Conservation (phyloP, 495 filamentous ascomycete genomes). For the Penicillium canescens region DNA sequence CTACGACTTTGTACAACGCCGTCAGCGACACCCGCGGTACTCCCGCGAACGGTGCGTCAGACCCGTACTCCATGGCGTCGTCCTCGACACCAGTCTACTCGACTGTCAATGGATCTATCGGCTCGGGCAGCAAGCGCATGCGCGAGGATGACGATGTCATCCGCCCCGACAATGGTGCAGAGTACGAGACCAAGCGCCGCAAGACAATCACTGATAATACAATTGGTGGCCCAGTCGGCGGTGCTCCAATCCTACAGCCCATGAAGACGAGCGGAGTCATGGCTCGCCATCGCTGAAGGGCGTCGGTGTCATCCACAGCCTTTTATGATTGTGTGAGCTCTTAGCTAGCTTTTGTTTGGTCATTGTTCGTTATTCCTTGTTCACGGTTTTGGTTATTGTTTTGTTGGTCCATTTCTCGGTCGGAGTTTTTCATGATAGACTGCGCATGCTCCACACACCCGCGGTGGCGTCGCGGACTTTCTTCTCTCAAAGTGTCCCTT, state of each 20-base stretch:
- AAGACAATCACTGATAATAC: slow-evolving; percentile 72
- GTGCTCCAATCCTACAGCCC: slow-evolving; percentile 41
- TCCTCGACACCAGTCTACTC: slow-evolving; percentile 57
- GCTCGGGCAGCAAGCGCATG: slow-evolving; percentile 71
- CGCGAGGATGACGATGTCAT: slow-evolving; percentile 75
- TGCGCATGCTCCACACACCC: slow-evolving; percentile 4
- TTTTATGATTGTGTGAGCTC: not conserved
- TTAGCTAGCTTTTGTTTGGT: slow-evolving; percentile 3
- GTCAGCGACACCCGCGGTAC: slow-evolving; percentile 81
- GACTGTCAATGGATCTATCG: slow-evolving; percentile 63
- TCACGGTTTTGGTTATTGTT: not conserved
- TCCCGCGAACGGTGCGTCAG: slow-evolving; percentile 64
- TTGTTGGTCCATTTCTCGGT: slow-evolving; percentile 4
- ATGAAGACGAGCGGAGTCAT: slow-evolving; percentile 46
- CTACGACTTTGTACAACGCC: slow-evolving; percentile 85
- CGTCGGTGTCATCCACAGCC: not conserved
- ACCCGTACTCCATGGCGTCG: slow-evolving; percentile 65
- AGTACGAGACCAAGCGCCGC: slow-evolving; percentile 76
- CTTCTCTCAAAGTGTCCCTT: too few relatives aligned
- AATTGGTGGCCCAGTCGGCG: slow-evolving; percentile 47
- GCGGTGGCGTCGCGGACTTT: not conserved
- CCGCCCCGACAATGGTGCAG: slow-evolving; percentile 66
- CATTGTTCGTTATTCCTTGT: not conserved
- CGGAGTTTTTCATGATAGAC: slow-evolving; percentile 15
- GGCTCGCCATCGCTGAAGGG: slow-evolving; percentile 37